Conservation (phyloP, 2,329 filamentous ascomycete species). For the Seiridium unicorne region DNA sequence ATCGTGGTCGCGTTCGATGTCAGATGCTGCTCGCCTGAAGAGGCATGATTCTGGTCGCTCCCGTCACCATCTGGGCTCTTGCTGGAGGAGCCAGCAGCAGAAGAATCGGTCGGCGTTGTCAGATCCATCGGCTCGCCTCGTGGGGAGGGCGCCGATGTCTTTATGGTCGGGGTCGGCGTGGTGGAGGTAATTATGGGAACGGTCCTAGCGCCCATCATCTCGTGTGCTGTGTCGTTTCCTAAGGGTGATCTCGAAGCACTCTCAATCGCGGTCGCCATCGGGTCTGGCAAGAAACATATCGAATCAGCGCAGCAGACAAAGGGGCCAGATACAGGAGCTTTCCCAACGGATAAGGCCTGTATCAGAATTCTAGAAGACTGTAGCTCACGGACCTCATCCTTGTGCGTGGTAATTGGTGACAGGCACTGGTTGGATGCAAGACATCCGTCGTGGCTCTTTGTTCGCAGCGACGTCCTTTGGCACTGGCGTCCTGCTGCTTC, state of each 20-base stretch:
- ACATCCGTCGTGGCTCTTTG: slow-evolving; percentile 10
- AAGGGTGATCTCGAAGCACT: slow-evolving; percentile 43
- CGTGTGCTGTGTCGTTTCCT: slow-evolving; percentile 35
- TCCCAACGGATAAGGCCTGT: neutral
- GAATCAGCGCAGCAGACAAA: slow-evolving; percentile 7
- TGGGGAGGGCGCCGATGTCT: slow-evolving; percentile 56
- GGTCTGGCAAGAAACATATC: slow-evolving; percentile 30
- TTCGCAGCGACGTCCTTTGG: slow-evolving; percentile 6
- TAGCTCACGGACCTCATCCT: slow-evolving; percentile 17
- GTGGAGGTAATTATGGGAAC: slow-evolving; percentile 47
- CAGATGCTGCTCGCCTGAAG: slow-evolving; percentile 36
- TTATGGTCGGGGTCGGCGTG: slow-evolving; percentile 49
- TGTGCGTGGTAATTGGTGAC: slow-evolving; percentile 5
- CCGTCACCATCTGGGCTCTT: slow-evolving; percentile 42
- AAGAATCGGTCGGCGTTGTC: slow-evolving; percentile 50
- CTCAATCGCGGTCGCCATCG: slow-evolving; percentile 54
- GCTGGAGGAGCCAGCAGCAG: slow-evolving; percentile 38
- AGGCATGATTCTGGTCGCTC: slow-evolving; percentile 36
- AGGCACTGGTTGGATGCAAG: neutral
- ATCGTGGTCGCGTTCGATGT: slow-evolving; percentile 37
- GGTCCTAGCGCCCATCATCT: slow-evolving; percentile 51
- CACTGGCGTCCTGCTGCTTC: slow-evolving; percentile 11
- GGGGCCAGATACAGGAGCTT: slow-evolving; percentile 1
- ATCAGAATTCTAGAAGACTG: neutral
- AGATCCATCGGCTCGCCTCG: slow-evolving; percentile 61